phyloP scores from a whole-genome alignment of 164 flowering plant genomes.

The Chimonanthus praecox region DNA sequence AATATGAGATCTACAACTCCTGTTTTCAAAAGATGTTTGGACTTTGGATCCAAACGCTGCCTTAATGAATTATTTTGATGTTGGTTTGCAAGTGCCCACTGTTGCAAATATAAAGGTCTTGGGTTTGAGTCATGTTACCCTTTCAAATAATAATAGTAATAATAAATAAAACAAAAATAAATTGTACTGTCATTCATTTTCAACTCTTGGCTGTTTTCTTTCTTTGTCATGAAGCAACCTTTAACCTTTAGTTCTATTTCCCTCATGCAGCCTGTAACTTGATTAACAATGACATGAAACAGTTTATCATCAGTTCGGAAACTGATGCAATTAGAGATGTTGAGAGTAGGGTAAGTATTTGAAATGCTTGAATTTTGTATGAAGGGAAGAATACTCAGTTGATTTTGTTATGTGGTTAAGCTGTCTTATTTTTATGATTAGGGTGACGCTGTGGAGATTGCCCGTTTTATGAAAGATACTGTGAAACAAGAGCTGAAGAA shows the following conservation, averaged over 20 bases:
- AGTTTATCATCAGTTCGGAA: slow-evolving; percentile 88
- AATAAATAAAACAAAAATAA: not conserved
- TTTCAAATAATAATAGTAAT: too few species aligned
- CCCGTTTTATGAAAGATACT: slow-evolving; percentile 61
- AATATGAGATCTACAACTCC: not conserved
- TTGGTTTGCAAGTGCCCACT: too few species aligned
- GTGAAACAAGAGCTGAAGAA: slow-evolving; percentile 62
- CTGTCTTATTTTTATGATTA: slow-evolving; percentile 17
- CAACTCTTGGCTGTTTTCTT: not conserved
- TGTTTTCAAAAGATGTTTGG: not conserved
- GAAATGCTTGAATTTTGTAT: not conserved
- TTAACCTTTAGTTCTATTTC: not conserved
- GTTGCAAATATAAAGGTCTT: too few species aligned
- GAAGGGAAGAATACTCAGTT: not conserved
- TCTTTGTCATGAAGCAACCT: not conserved
- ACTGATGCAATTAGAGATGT: slow-evolving; percentile 85
- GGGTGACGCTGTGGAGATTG: slow-evolving; percentile 92
- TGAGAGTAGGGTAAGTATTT: slow-evolving; percentile 60
- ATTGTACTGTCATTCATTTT: not conserved
- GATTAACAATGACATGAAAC: slow-evolving; percentile 88
- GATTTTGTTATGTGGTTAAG: not conserved
- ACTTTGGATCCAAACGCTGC: not conserved
- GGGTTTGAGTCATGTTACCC: too few species aligned
- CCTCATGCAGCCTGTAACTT: slow-evolving; percentile 77
- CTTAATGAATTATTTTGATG: too few species aligned